Evolutionary conservation across 1,284 basidiomycete genomes (phyloP).

Genomic region (Rhodotorula mucilaginosa): DNA sequence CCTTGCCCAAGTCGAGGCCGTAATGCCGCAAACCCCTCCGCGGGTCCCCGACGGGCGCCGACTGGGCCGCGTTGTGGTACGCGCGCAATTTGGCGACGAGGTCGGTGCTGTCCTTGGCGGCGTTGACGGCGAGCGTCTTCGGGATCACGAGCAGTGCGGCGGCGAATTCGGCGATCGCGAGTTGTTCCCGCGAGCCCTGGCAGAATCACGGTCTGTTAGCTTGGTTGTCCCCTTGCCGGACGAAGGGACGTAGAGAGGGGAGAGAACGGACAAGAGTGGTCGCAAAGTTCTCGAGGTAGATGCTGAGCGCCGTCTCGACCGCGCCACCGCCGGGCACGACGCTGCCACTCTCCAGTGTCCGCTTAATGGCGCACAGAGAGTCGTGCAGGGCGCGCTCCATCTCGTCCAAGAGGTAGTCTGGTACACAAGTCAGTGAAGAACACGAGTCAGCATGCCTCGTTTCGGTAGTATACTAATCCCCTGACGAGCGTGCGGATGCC

Average conservation of each 20-base stretch:
- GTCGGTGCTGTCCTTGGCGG: conserved; percentile 97
- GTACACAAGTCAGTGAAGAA: not conserved
- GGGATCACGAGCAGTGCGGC: conserved; percentile 89
- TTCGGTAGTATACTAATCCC: not conserved
- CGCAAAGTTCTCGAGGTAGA: conserved; percentile 99
- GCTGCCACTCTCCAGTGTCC: conserved; percentile 90
- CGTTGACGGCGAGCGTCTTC: conserved; percentile 95
- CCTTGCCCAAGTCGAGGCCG: conserved; percentile 90
- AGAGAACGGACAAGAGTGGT: conserved; percentile 70
- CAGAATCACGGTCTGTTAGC: too few relatives aligned
- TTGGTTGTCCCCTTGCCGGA: too few relatives aligned
- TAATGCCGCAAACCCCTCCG: conserved; percentile 92
- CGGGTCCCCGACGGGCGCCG: conserved; percentile 80
- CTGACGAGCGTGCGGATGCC: not conserved
- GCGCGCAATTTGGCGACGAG: conserved; percentile 94
- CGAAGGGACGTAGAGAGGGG: too few relatives aligned
- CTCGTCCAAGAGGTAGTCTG: conserved; percentile 97
- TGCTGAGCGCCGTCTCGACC: conserved; percentile 93
- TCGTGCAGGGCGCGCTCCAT: conserved; percentile 98
- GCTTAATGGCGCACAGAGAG: conserved; percentile 90
- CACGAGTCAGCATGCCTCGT: not conserved
- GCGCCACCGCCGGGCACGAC: conserved; percentile 98
- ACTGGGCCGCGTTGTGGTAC: conserved; percentile 94
- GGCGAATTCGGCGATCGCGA: conserved; percentile 98
- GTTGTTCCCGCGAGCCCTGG: conserved; percentile 93